Percentiles rank a stretch among this genome's conserved stretches.
phyloP scores from a whole-genome alignment of 2,329 filamentous ascomycete genomes.

The Sarocladium kiliense region DNA sequence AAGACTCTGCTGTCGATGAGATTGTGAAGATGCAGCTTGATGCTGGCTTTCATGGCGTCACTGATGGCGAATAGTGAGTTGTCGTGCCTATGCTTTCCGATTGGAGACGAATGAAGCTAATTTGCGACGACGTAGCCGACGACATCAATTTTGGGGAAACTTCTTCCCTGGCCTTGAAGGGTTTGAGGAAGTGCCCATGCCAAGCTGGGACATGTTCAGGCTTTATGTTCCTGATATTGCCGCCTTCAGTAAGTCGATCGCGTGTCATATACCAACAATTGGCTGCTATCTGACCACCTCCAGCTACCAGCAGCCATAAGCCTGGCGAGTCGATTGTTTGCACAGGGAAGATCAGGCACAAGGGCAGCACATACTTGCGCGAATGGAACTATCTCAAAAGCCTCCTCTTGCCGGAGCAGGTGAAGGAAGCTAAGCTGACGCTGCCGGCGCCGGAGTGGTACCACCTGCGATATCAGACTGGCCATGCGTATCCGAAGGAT shows the following conservation, averaged over 20 bases:
- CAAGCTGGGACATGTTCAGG: slow-evolving; percentile 5
- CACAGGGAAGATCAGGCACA: slow-evolving; percentile 25
- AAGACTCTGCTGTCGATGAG: slow-evolving; percentile 44
- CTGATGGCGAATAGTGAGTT: slow-evolving; percentile 56
- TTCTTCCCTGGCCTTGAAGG: slow-evolving; percentile 4
- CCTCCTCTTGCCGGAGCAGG: slow-evolving; percentile 45
- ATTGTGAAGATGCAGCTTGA: slow-evolving; percentile 57
- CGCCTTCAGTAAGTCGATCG: slow-evolving; percentile 28
- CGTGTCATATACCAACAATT: too few species aligned
- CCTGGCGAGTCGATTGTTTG: slow-evolving; percentile 15
- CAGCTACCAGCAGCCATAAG: slow-evolving; percentile 11
- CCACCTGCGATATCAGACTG: slow-evolving; percentile 41
- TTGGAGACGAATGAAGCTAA: neutral
- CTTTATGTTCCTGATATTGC: slow-evolving; percentile 4
- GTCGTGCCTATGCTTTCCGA: slow-evolving; percentile 19
- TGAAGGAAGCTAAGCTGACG: slow-evolving; percentile 56
- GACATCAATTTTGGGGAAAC: slow-evolving; percentile 3
- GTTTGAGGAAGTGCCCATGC: slow-evolving; percentile 2
- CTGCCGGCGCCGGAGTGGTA: slow-evolving; percentile 58
- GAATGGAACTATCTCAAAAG: slow-evolving; percentile 18
- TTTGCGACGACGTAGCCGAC: neutral
- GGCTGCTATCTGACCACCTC: slow-evolving; percentile 15
- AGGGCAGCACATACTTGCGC: slow-evolving; percentile 20
- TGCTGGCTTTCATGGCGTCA: slow-evolving; percentile 55
- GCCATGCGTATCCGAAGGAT: slow-evolving; percentile 39